Evolutionary conservation across 768 basidiomycete species (phyloP).

Genomic region (Boletellus emodensis): DNA sequence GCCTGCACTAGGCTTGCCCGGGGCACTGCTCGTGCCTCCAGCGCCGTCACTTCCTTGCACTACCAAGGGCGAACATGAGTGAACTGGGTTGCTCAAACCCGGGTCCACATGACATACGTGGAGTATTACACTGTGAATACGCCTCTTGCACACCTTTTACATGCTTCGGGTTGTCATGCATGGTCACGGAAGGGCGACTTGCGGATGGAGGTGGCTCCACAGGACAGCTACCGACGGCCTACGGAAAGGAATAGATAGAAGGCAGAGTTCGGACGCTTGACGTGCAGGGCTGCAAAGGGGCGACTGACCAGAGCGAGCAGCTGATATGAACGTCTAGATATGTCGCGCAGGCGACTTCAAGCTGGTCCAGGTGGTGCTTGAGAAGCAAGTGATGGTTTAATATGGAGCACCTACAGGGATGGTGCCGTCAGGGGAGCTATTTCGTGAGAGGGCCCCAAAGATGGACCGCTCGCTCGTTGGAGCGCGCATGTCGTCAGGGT

Average conservation of each 20-base stretch:
- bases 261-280: background rate
- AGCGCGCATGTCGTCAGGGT: background rate
- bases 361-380: background rate
- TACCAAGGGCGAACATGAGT: slow-evolving; percentile 2
- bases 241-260: background rate
- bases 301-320: slow-evolving; percentile 7
- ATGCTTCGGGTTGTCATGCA: slow-evolving; percentile 1
- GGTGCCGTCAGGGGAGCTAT: background rate
- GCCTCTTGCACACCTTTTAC: background rate
- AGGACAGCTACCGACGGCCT: background rate
- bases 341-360: background rate
- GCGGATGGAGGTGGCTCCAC: slow-evolving; percentile 1
- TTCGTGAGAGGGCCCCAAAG: slow-evolving; percentile 6
- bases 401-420: background rate
- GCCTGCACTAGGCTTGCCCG: slow-evolving; percentile 6
- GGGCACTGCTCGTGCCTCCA: slow-evolving; percentile 4
- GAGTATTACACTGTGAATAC: slow-evolving; percentile 2
- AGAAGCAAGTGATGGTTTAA: background rate
- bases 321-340: background rate
- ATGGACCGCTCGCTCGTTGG: background rate
- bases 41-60: background rate
- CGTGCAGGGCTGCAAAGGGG: background rate
- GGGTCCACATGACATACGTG: slow-evolving; percentile 14
- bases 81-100: background rate
- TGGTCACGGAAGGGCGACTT: background rate